Conservation (phyloP, 345 rosid species). For the Pistacia vera region DNA sequence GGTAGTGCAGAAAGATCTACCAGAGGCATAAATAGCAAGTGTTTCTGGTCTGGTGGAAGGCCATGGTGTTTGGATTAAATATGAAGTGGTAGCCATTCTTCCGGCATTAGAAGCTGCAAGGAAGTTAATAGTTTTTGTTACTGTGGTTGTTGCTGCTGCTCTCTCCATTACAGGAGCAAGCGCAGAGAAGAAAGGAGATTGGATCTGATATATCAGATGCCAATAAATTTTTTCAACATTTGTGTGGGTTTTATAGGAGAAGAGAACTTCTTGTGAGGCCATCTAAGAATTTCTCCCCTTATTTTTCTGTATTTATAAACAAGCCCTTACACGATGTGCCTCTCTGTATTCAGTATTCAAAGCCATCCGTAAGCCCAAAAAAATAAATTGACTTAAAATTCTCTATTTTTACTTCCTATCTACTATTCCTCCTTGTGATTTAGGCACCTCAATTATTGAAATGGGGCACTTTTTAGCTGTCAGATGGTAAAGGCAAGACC, state of each 20-base stretch:
- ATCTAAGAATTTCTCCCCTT: not conserved
- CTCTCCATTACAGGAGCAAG: slow-evolving; percentile 18
- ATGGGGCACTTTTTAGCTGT: slow-evolving; percentile 15
- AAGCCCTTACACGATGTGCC: not conserved
- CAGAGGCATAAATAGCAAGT: slow-evolving; percentile 3
- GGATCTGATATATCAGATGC: slow-evolving; percentile 1
- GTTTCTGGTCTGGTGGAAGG: slow-evolving; percentile 21
- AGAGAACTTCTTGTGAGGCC: slow-evolving; percentile 1
- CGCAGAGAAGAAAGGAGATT: not conserved
- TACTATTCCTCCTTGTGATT: slow-evolving; percentile 22
- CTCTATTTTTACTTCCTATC: slow-evolving; percentile 11
- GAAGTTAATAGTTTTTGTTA: slow-evolving; percentile 12
- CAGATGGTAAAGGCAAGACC: not conserved
- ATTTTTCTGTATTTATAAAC: not conserved
- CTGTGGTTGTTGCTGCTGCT: slow-evolving; percentile 14
- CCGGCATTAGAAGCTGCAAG: slow-evolving; percentile 9
- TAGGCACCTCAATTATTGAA: not conserved
- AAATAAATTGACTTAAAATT: not conserved
- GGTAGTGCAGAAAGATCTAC: slow-evolving; percentile 15
- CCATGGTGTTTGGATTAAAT: slow-evolving; percentile 20
- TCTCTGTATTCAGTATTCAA: not conserved
- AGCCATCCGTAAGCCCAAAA: not conserved
- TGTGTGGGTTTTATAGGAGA: not conserved
- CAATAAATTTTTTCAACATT: slow-evolving; percentile 3
- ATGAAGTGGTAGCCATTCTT: slow-evolving; percentile 19